Conservation (phyloP, 148 eudicot species). For the Rhododendron griersonianum region DNA sequence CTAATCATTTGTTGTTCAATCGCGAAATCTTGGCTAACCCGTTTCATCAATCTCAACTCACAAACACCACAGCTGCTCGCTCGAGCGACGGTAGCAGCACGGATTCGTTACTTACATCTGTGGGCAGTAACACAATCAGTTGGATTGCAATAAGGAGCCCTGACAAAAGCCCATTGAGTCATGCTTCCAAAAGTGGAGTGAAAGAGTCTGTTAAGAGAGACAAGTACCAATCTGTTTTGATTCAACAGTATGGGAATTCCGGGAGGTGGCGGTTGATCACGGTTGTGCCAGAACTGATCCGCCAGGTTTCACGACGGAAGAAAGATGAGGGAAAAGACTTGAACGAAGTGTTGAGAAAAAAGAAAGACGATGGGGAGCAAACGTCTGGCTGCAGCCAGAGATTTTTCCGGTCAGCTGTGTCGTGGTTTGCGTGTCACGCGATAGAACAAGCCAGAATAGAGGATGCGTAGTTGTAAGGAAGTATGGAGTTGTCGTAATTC, state of each 20-base stretch:
- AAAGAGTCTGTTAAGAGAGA: background rate
- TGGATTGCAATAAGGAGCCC: conserved; percentile 49
- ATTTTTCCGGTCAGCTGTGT: background rate
- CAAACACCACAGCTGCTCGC: conserved; percentile 11
- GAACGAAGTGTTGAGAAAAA: background rate
- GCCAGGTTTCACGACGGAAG: background rate
- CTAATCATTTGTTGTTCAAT: conserved; percentile 64
- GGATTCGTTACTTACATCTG: background rate
- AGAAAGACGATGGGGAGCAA: background rate
- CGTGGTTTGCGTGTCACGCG: background rate
- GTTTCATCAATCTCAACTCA: conserved; percentile 46
- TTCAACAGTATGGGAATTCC: conserved; percentile 26
- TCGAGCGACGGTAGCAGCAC: conserved; percentile 43
- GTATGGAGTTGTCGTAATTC: background rate
- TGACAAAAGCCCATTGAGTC: conserved; percentile 11
- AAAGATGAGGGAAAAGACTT: background rate
- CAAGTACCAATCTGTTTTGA: conserved; percentile 4
- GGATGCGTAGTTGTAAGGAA: background rate
- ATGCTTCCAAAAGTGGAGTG: background rate
- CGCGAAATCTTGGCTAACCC: conserved; percentile 59
- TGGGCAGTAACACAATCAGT: conserved; percentile 11
- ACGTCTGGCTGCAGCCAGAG: background rate
- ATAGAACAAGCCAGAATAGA: background rate
- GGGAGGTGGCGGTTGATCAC: conserved; percentile 63
- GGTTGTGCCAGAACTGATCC: conserved; percentile 15